A percentile compares a stretch with the other conserved stretches of the same genome.
Evolutionary conservation across 2,329 filamentous ascomycete species (phyloP).

Genomic region (Falciphora oryzae): DNA sequence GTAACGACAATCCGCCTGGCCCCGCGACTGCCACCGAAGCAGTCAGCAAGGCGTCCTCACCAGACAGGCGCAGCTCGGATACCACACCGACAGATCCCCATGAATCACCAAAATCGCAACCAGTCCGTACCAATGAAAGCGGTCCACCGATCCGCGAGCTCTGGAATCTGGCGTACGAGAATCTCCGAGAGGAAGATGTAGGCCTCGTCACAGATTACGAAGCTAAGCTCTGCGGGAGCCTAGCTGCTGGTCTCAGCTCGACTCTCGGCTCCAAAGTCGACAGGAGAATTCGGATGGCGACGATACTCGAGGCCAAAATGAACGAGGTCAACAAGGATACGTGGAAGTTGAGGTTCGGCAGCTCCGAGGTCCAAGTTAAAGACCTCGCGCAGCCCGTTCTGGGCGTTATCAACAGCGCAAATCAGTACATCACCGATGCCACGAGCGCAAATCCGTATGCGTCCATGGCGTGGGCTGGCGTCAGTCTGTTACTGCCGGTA

Average conservation of each 20-base stretch:
- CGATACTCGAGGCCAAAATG: conserved; percentile 23
- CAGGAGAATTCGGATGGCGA: conserved; percentile 6
- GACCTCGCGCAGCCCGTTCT: conserved; percentile 15
- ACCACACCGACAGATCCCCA: too few relatives aligned
- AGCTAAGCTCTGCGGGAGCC: background rate
- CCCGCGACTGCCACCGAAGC: too few relatives aligned
- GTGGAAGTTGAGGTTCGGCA: conserved; percentile 19
- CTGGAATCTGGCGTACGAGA: background rate
- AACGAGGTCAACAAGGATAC: conserved; percentile 24
- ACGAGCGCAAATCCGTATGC: conserved; percentile 13
- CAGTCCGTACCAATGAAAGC: too few relatives aligned
- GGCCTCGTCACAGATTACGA: background rate
- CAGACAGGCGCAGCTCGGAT: too few relatives aligned
- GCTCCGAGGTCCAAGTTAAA: conserved; percentile 12
- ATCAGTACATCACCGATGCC: conserved; percentile 14
- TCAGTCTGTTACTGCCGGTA: conserved; percentile 12
- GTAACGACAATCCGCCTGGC: too few relatives aligned
- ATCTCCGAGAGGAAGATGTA: background rate
- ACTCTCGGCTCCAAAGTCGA: background rate
- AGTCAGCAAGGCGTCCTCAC: too few relatives aligned
- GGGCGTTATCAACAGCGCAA: conserved; percentile 13
- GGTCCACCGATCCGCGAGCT: background rate
- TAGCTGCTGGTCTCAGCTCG: background rate
- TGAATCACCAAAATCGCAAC: too few relatives aligned
- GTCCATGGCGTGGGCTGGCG: conserved; percentile 16